These are phyloP conservation scores for Cokeromyces recurvatus DNA, from an alignment of 371 early-diverging fungal genomes.

Conservation along the genomic window DNA sequence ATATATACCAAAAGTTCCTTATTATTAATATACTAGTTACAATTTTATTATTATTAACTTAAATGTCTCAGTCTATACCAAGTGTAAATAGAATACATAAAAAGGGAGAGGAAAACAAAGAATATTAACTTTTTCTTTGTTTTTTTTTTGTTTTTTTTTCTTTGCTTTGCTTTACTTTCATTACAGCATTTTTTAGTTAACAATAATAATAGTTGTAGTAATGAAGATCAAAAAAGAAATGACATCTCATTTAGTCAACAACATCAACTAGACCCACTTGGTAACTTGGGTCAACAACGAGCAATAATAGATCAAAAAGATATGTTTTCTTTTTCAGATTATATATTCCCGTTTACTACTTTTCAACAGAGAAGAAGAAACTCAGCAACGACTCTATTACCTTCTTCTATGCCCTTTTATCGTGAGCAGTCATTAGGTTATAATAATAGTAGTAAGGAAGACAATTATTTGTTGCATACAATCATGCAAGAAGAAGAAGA, in stretches of 20 bases:
- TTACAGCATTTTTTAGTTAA: slow-evolving; percentile 6
- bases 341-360: no score
- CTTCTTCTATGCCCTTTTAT: slow-evolving; percentile 24
- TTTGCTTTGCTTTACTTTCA: neutral
- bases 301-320: neutral
- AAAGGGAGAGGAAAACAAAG: no score
- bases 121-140: no score
- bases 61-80: neutral
- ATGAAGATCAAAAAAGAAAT: no score
- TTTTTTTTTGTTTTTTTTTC: no score
- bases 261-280: no score
- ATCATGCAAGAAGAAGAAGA: slow-evolving; percentile 31
- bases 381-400: slow-evolving; percentile 23
- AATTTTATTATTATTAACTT: neutral
- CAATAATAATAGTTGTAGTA: neutral
- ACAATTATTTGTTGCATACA: slow-evolving; percentile 11
- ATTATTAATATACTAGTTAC: no score
- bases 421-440: slow-evolving; percentile 30
- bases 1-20: no score
- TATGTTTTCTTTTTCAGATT: no score
- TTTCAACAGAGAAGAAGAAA: slow-evolving; percentile 29
- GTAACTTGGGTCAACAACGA: no score
- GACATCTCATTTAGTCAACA: no score
- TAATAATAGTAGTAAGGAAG: slow-evolving; percentile 1
- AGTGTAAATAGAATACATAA: no score